Evolutionary conservation across 2,329 filamentous ascomycete genomes (phyloP).

Genomic region (Calonectria crousiana): DNA sequence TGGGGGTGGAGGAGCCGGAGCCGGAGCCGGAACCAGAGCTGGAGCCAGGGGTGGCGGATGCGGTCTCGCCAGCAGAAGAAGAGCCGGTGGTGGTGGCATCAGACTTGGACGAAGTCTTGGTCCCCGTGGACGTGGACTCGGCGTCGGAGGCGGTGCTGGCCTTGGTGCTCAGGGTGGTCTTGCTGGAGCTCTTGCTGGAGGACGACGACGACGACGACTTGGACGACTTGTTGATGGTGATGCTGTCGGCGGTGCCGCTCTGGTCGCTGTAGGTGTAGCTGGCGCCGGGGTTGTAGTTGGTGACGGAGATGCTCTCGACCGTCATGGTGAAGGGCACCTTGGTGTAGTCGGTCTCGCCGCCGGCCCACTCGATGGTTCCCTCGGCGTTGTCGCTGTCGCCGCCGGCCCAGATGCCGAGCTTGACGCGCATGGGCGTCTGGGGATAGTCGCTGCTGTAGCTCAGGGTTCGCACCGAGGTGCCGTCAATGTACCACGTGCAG

Average conservation of each 20-base stretch:
- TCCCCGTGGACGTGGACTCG: not conserved
- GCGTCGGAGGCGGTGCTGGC: not conserved
- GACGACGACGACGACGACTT: not conserved
- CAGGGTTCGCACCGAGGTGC: slow-evolving; percentile 69
- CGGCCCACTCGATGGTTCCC: slow-evolving; percentile 77
- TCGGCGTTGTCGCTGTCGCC: slow-evolving; percentile 55
- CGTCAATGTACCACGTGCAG: slow-evolving; percentile 75
- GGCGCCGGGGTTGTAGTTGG: slow-evolving; percentile 51
- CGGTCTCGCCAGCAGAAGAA: not conserved
- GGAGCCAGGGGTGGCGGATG: not conserved
- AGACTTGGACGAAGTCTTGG: not conserved
- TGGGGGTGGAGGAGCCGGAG: not conserved
- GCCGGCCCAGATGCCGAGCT: slow-evolving; percentile 70
- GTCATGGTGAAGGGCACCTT: slow-evolving; percentile 71
- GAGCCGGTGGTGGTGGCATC: not conserved
- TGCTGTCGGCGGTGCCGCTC: slow-evolving; percentile 42
- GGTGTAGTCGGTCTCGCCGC: slow-evolving; percentile 59
- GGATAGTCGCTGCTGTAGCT: slow-evolving; percentile 67
- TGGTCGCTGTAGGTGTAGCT: slow-evolving; percentile 50
- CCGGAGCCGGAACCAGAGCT: not conserved
- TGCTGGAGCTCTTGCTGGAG: not conserved
- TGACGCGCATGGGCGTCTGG: slow-evolving; percentile 77
- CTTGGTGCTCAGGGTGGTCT: not conserved
- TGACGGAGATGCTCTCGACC: slow-evolving; percentile 58
- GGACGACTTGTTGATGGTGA: slow-evolving; percentile 33